Conservation (phyloP, 495 filamentous ascomycete genomes). For the Xylaria scruposa region DNA sequence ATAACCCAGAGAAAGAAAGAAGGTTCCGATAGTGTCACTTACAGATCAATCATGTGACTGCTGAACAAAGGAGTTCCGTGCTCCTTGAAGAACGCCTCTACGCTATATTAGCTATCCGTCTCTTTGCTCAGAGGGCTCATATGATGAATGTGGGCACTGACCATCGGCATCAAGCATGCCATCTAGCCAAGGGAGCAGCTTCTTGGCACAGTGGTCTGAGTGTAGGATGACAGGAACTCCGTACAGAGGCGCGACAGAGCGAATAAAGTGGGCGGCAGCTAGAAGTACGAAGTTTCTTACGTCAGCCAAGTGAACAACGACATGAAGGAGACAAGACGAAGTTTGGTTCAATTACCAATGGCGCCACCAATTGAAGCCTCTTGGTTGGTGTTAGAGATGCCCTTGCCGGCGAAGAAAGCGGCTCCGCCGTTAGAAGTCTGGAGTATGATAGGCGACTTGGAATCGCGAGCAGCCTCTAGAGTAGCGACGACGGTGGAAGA, state of each 20-base stretch:
- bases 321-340: neutral
- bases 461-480: constrained; percentile 91
- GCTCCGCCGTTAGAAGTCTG: constrained; percentile 94
- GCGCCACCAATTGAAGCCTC: constrained; percentile 85
- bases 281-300: neutral
- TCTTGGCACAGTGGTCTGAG: constrained; percentile 92
- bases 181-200: constrained; percentile 94
- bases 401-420: constrained; percentile 95
- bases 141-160: constrained; percentile 2
- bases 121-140: neutral
- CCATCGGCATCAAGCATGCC: constrained; percentile 65
- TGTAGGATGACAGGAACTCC: constrained; percentile 90
- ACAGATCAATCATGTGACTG: constrained; percentile 95
- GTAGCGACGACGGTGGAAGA: constrained; percentile 86
- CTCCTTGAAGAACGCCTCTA: constrained; percentile 91
- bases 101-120: constrained; percentile 50
- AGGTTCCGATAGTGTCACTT: constrained; percentile 7
- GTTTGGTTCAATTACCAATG: constrained; percentile 52
- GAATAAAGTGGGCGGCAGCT: constrained; percentile 90
- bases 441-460: constrained; percentile 85
- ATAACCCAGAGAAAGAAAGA: neutral
- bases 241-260: constrained; percentile 84
- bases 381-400: constrained; percentile 84
- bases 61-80: constrained; percentile 93
- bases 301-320: constrained; percentile 10